Percentiles rank a stretch among this genome's conserved stretches.
Evolutionary conservation across 2,329 filamentous ascomycete species (phyloP).

Genomic region (Pestalotiopsis sp.): DNA sequence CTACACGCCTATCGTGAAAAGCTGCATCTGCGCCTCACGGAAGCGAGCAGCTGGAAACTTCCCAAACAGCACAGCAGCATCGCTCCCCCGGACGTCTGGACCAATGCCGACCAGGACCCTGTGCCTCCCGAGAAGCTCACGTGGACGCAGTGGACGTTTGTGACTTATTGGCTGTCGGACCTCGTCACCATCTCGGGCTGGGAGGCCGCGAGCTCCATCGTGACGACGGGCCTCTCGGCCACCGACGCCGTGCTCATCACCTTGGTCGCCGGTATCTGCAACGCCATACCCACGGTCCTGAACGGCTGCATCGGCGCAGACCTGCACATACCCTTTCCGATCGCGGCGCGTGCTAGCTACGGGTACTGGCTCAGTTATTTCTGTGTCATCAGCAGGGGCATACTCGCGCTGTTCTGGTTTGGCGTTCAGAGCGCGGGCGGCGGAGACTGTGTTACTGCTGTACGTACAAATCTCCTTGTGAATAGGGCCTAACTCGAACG

Average conservation of each 20-base stretch:
- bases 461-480: not conserved
- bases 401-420: slow-evolving; percentile 45
- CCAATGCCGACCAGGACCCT: slow-evolving; percentile 30
- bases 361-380: slow-evolving; percentile 35
- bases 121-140: slow-evolving; percentile 40
- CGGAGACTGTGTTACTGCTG: slow-evolving; percentile 46
- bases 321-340: slow-evolving; percentile 39
- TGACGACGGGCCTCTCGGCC: slow-evolving; percentile 34
- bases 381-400: slow-evolving; percentile 41
- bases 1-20: slow-evolving; percentile 20
- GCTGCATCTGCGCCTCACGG: slow-evolving; percentile 20
- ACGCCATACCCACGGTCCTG: slow-evolving; percentile 45
- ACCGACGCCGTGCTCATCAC: slow-evolving; percentile 50
- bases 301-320: slow-evolving; percentile 39
- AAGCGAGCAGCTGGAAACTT: slow-evolving; percentile 30
- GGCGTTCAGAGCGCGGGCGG: slow-evolving; percentile 62
- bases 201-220: slow-evolving; percentile 29
- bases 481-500: not conserved
- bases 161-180: slow-evolving; percentile 51
- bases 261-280: slow-evolving; percentile 47
- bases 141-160: slow-evolving; percentile 45
- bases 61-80: slow-evolving; percentile 32
- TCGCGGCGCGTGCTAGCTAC: slow-evolving; percentile 44
- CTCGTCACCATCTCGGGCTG: slow-evolving; percentile 36
- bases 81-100: slow-evolving; percentile 32